phyloP scores from a whole-genome alignment of 2,329 filamentous ascomycete genomes.

The Ceratocystis albifundus region DNA sequence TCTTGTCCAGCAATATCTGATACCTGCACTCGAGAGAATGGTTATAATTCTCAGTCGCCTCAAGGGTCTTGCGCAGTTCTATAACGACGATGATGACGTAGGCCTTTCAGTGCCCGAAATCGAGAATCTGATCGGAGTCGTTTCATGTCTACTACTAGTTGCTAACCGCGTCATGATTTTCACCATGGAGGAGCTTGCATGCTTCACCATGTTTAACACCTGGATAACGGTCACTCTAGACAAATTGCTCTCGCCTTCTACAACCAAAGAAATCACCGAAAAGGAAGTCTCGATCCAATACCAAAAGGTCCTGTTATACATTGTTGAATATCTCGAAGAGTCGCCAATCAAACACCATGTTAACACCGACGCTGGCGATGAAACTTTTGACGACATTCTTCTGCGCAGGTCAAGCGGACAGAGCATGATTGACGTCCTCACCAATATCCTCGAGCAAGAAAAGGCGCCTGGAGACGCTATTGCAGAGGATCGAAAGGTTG shows the following conservation, averaged over 20 bases:
- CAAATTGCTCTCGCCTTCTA: slow-evolving; percentile 51
- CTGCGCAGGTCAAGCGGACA: slow-evolving; percentile 32
- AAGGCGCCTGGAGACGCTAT: slow-evolving; percentile 37
- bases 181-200: slow-evolving; percentile 62
- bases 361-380: slow-evolving; percentile 29
- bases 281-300: slow-evolving; percentile 67
- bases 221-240: slow-evolving; percentile 83
- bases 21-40: slow-evolving; percentile 77
- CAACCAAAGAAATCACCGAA: slow-evolving; percentile 61
- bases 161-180: slow-evolving; percentile 61
- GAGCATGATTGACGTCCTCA: slow-evolving; percentile 11
- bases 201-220: slow-evolving; percentile 65
- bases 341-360: slow-evolving; percentile 57
- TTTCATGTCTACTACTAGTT: slow-evolving; percentile 64
- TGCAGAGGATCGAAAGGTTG: slow-evolving; percentile 38
- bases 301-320: slow-evolving; percentile 61
- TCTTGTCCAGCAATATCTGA: slow-evolving; percentile 73
- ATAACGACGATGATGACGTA: slow-evolving; percentile 53
- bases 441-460: slow-evolving; percentile 28
- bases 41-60: slow-evolving; percentile 71
- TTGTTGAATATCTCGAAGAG: slow-evolving; percentile 55
- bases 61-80: slow-evolving; percentile 69
- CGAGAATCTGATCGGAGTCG: slow-evolving; percentile 54
- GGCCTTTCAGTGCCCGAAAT: slow-evolving; percentile 55
- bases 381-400: slow-evolving; percentile 27